Percentiles rank a stretch among this genome's conserved stretches.
Conservation (phyloP, 73 alveolate genomes). For the Durusdinium trenchii region DNA sequence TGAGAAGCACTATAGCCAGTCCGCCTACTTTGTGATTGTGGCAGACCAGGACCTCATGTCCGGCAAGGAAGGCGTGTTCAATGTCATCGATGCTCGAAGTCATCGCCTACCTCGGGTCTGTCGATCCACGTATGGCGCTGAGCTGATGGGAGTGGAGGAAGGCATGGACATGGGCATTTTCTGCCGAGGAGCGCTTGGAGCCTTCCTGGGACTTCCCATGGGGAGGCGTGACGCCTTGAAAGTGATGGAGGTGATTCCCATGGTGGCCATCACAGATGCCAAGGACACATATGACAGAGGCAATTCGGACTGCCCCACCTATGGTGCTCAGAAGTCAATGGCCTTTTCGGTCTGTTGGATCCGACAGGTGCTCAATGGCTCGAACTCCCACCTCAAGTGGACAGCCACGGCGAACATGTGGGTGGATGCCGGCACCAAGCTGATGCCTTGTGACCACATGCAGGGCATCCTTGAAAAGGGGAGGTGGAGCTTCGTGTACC, state of each 20-base stretch:
- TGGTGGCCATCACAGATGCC: background rate
- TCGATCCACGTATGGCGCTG: background rate
- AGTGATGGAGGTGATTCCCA: background rate
- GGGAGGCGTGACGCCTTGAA: background rate
- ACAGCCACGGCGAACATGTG: slow-evolving; percentile 25
- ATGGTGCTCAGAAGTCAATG: background rate
- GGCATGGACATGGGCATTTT: background rate
- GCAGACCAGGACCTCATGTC: background rate
- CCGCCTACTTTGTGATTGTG: background rate
- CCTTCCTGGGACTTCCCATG: background rate
- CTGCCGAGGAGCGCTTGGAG: background rate
- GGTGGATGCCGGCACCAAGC: slow-evolving; percentile 40
- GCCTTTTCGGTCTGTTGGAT: background rate
- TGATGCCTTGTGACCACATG: background rate
- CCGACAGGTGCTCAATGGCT: background rate
- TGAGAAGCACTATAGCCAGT: too few relatives aligned
- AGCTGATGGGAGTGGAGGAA: background rate
- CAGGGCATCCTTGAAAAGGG: background rate
- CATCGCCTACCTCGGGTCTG: background rate
- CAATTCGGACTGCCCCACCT: background rate
- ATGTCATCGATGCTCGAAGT: background rate
- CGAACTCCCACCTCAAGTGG: slow-evolving; percentile 1
- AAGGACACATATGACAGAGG: background rate
- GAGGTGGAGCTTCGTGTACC: background rate
- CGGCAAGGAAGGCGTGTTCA: background rate